Evolutionary conservation across 805 yeast species (phyloP).

Genomic region (Yarrowia sp.): DNA sequence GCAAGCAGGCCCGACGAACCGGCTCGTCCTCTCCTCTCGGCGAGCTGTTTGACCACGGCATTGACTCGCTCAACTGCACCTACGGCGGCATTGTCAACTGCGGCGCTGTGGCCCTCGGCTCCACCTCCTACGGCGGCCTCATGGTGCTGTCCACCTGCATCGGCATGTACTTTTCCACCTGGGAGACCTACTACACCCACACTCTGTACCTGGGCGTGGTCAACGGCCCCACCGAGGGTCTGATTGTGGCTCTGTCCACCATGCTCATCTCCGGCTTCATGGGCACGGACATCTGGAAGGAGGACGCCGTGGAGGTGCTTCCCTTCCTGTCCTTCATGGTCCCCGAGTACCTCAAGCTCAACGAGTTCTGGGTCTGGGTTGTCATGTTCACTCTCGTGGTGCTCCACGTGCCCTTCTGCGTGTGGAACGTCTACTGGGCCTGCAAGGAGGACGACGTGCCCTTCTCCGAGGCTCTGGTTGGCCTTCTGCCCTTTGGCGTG

Average conservation of each 20-base stretch:
- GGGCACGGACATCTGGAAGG: conserved; percentile 58
- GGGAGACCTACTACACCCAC: conserved; percentile 95
- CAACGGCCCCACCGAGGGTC: conserved; percentile 97
- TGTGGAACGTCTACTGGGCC: conserved; percentile 42
- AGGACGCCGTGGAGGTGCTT: conserved; percentile 30
- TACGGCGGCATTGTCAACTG: conserved; percentile 70
- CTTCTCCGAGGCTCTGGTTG: conserved; percentile 44
- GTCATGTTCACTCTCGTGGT: conserved; percentile 38
- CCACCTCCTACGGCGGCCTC: conserved; percentile 69
- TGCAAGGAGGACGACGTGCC: conserved; percentile 46
- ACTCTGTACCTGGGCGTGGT: conserved; percentile 73
- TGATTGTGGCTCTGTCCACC: conserved; percentile 56
- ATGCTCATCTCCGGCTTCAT: conserved; percentile 62
- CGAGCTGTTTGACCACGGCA: conserved; percentile 90
- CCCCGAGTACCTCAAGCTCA: conserved; percentile 26
- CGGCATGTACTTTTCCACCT: conserved; percentile 63
- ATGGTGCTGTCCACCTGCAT: conserved; percentile 70
- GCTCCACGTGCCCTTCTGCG: conserved; percentile 65
- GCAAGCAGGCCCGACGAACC: conserved; percentile 91
- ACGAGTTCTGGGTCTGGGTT: conserved; percentile 38
- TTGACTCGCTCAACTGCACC: conserved; percentile 72
- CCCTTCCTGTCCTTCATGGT: conserved; percentile 26
- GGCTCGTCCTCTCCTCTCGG: conserved; percentile 95
- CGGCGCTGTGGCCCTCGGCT: conserved; percentile 75
- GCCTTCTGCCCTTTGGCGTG: conserved; percentile 65